phyloP scores from a whole-genome alignment of 257 asterid species.

The Nicotiana obtusifolia region DNA sequence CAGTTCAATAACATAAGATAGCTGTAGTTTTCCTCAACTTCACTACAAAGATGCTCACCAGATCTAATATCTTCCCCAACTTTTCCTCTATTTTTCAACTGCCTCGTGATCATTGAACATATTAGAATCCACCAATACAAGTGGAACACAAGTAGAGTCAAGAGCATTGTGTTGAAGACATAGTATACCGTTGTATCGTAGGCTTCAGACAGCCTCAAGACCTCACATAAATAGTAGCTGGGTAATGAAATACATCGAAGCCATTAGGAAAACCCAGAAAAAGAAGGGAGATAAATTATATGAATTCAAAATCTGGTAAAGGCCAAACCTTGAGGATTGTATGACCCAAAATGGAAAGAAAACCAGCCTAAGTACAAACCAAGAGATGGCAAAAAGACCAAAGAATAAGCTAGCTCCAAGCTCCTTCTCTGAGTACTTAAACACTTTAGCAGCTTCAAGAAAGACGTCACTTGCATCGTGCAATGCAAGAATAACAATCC shows the following conservation, averaged over 20 bases:
- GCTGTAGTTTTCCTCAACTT: neutral
- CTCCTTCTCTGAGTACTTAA: conserved; percentile 80
- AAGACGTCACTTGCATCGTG: conserved; percentile 96
- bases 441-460: conserved; percentile 89
- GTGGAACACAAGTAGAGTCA: conserved; percentile 80
- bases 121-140: conserved; percentile 96
- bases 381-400: conserved; percentile 79
- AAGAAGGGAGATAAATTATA: conserved; percentile 23
- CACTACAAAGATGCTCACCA: conserved; percentile 35
- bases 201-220: conserved; percentile 43
- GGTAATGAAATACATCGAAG: conserved; percentile 16
- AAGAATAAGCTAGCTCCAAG: conserved; percentile 72
- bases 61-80: conserved; percentile 98
- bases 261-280: conserved; percentile 34
- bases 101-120: conserved; percentile 68
- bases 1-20: neutral
- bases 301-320: neutral
- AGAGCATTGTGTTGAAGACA: conserved; percentile 71
- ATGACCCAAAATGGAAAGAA: conserved; percentile 77
- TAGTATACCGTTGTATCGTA: conserved; percentile 44
- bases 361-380: conserved; percentile 79
- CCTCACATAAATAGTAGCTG: conserved; percentile 48
- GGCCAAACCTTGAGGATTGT: conserved; percentile 4
- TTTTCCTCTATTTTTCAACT: conserved; percentile 76
- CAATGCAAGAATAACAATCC: conserved; percentile 69